These are phyloP conservation scores for Chrysoporthe deuterocubensis DNA, from an alignment of 2,329 filamentous ascomycete species.

Conservation along the genomic window DNA sequence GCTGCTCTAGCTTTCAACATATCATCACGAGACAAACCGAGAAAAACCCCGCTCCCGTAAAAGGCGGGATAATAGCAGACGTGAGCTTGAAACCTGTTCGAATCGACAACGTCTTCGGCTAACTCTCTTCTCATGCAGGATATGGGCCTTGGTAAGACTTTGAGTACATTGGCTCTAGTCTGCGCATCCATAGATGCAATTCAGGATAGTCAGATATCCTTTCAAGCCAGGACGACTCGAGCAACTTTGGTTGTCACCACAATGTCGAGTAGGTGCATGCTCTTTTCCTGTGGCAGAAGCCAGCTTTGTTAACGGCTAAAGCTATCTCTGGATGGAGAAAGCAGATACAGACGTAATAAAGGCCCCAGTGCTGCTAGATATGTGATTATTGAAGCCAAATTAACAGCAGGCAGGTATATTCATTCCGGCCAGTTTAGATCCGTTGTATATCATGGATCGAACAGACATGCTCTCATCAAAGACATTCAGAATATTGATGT, in stretches of 20 bases:
- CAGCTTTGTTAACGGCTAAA: background rate
- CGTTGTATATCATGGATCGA: background rate
- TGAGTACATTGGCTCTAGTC: constrained; percentile 7
- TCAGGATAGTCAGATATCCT: background rate
- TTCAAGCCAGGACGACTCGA: background rate
- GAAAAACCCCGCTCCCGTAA: background rate
- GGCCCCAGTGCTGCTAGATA: background rate
- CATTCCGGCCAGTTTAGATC: background rate
- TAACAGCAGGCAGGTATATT: background rate
- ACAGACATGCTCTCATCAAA: background rate
- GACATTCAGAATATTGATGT: background rate
- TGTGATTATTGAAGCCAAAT: background rate
- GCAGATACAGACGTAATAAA: background rate
- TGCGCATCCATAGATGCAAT: constrained; percentile 8
- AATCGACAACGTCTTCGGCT: background rate
- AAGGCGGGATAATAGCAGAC: background rate
- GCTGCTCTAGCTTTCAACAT: background rate
- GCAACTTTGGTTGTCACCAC: background rate
- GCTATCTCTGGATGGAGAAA: background rate
- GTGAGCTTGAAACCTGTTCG: background rate
- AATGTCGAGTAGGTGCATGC: background rate
- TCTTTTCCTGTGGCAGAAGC: background rate
- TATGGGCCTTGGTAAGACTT: constrained; percentile 18
- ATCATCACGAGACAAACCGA: background rate
- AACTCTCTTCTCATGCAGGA: background rate